Base-by-base conservation (phyloP, 2,329 filamentous ascomycete species). In the Talaromyces marneffei region DNA sequence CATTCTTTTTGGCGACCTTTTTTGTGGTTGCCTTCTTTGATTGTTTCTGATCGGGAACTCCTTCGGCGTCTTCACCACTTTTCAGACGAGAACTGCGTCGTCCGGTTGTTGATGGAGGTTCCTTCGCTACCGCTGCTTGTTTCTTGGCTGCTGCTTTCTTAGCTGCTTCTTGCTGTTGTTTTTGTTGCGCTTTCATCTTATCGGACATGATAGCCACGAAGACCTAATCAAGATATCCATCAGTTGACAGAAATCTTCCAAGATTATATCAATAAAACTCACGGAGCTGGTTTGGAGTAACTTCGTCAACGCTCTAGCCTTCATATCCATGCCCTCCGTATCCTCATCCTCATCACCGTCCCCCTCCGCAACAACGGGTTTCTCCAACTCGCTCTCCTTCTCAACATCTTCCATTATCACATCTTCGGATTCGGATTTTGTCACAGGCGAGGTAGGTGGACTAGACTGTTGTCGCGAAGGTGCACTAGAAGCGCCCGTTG, bases 171-270 rank as follows among this genome's bases (percentile, higher is more conserved):
- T 78, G 75, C 54, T 79, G 78, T 56, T 75, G 76, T 57, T 67
- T 69, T 63, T 76, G 71, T 62, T 76, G 72, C 35, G 74, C 70
- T 63, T 78, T 78, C 78, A 80, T 80, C 62, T 78, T 79, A 55
- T 80, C 78, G 23, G 77, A 77, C 78, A 80, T 80, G 37, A 80
- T 79, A 2, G 78, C 76, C 14, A 79, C 78, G 59, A 79, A 80
- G 1, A 80, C 78, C 75, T 78, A 23, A 60, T 12, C 10, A 25
- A 59, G n/a, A 16, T 12, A 58, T 64, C 18, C 54, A 59, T 57
- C 10, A 39, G 35, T 23, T 20, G 7, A 9, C 20, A 52, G n/a
- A 31, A 35, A 8, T 50, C 23, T 33, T 2, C 6, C 8, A 7
- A 35, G 9, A 52, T 2, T 2, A n/a, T 7, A 31, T 50, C 16